Evolutionary conservation across 2,329 filamentous ascomycete genomes (phyloP), one percentile per base, ranked within the genome.

Genomic region (Trichophyton rubrum): DNA sequence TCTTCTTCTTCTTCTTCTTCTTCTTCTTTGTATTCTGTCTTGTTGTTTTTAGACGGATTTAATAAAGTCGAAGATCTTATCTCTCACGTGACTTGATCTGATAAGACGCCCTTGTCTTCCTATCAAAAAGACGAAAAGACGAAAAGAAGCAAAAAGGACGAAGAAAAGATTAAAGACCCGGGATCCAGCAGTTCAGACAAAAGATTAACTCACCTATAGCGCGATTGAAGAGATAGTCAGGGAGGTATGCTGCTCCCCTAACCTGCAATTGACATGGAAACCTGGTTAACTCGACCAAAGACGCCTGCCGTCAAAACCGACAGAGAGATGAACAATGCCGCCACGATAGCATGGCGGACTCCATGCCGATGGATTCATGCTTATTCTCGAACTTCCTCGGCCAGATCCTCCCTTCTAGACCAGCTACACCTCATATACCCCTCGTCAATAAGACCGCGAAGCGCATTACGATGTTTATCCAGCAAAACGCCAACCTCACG

Each of bases 331-430:
- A 76, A 69, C 69, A 72, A 74, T 75, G 74, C 67, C 63, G 66
- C 72, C 66, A 69, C 71, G 64, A 64, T 71, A 68, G 68, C 71
- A 72, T 75, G 74, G 75, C 71, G 73, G 66, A 66, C 68, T 59
- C 68, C 73, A 67, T 75, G 74, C 68, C 20, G 55, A 22, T 43
- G 22, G 55, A 41, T 40, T 20, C 27, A n/a, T 43, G 22, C 55
- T 17, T 9, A 35, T 57, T 17, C 55, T 1, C 55, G 55, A 7
- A 4, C 55, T 24, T 30, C 55, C 27, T 13, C 27, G 8, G 11
- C 38, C 5, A 11, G n/a, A 6, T 47, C 33, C 7, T 47, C 27
- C 15, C 40, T 24, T 5, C 17, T 47, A 17, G n/a, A n/a, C 30
- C 30, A 57, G 43, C 35, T 9, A n/a, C 35, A 15, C 43, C 30